A percentile compares a stretch with the other conserved stretches of the same genome.
Evolutionary conservation across 257 asterid species (phyloP).

Genomic region (Linderniella brevidens): DNA sequence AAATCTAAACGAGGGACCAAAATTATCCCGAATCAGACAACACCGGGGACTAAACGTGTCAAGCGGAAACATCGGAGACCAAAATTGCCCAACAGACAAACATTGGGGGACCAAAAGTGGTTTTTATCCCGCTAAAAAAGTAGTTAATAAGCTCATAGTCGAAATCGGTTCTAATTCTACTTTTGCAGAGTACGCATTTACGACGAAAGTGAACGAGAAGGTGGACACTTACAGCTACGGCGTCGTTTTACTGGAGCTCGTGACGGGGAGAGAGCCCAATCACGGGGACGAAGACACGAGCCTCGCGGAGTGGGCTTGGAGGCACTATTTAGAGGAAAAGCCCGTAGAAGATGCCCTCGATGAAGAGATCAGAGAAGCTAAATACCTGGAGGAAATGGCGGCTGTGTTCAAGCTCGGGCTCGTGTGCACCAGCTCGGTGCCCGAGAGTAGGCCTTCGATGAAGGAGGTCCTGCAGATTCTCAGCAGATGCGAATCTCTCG

Average conservation of each 20-base stretch:
- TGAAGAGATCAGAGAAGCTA: constrained; percentile 40
- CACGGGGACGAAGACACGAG: constrained; percentile 55
- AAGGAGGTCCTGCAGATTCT: constrained; percentile 47
- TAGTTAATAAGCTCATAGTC: too few relatives aligned
- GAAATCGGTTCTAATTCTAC: too few relatives aligned
- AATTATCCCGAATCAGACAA: too few relatives aligned
- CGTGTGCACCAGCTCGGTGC: constrained; percentile 41
- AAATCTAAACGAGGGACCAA: too few relatives aligned
- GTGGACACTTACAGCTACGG: constrained; percentile 82
- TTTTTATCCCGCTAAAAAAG: too few relatives aligned
- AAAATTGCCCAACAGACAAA: too few relatives aligned
- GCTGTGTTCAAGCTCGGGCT: constrained; percentile 55
- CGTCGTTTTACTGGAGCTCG: constrained; percentile 61
- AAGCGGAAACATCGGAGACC: too few relatives aligned
- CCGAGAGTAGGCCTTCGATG: constrained; percentile 67
- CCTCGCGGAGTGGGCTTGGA: constrained; percentile 79
- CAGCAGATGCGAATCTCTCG: constrained; percentile 22
- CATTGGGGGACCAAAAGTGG: too few relatives aligned
- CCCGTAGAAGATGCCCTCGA: constrained; percentile 31
- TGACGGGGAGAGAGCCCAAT: constrained; percentile 62
- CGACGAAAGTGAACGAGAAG: constrained; percentile 65
- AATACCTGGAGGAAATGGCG: constrained; percentile 37
- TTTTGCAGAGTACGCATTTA: constrained; percentile 58
- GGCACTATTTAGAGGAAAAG: constrained; percentile 27
- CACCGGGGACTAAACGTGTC: too few relatives aligned